Evolutionary conservation across 352 stramenopile species (phyloP).

Genomic region (Plasmopara viticola): DNA sequence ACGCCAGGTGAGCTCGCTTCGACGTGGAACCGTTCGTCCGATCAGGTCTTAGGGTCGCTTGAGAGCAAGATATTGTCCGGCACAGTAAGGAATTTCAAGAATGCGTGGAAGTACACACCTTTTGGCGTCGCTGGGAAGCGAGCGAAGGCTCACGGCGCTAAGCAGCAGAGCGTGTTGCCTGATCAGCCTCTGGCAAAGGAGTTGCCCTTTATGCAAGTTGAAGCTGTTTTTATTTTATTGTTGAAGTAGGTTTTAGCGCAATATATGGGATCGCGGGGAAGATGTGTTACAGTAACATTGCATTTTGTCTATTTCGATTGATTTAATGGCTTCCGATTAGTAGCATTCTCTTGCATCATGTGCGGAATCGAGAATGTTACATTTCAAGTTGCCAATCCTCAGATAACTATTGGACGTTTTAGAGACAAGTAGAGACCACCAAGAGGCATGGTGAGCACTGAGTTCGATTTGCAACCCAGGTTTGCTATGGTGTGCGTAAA

Average conservation of each 20-base stretch:
- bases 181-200: constrained; percentile 40
- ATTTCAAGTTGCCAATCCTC: background rate
- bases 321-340: background rate
- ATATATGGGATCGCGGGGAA: too few relatives aligned
- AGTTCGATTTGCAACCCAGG: constrained; percentile 10
- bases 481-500: constrained; percentile 85
- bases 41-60: constrained; percentile 35
- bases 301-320: too few relatives aligned
- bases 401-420: too few relatives aligned
- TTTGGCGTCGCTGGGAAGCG: constrained; percentile 52
- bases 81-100: constrained; percentile 39
- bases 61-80: constrained; percentile 33
- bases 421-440: background rate
- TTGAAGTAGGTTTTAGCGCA: background rate
- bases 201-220: constrained; percentile 33
- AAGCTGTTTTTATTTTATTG: constrained; percentile 17
- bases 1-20: constrained; percentile 31
- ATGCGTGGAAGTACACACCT: constrained; percentile 43
- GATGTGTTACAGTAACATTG: too few relatives aligned
- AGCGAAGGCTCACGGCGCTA: constrained; percentile 28
- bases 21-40: constrained; percentile 31
- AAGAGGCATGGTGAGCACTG: constrained; percentile 7
- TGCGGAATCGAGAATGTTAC: background rate
- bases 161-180: constrained; percentile 35
- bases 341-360: background rate